phyloP scores from a whole-genome alignment of 495 filamentous ascomycete genomes.

The Massariosphaeria phaeospora region DNA sequence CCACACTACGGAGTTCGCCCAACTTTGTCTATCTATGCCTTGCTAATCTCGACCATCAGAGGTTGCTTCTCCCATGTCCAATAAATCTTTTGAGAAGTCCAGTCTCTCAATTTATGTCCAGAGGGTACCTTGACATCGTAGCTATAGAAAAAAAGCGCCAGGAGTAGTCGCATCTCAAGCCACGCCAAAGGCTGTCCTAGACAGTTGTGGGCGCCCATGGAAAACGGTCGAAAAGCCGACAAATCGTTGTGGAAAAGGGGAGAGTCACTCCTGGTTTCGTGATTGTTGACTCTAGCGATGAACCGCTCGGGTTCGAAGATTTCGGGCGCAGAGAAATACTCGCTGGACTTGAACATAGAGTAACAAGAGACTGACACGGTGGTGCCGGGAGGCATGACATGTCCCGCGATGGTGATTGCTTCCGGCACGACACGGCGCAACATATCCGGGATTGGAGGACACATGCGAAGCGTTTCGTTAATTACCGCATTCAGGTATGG shows the following conservation, averaged over 20 bases:
- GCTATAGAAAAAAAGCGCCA: slow-evolving; percentile 36
- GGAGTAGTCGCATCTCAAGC: slow-evolving; percentile 20
- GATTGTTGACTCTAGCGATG: slow-evolving; percentile 3
- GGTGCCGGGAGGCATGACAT: slow-evolving; percentile 11
- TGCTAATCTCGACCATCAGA: slow-evolving; percentile 16
- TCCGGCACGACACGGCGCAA: slow-evolving; percentile 10
- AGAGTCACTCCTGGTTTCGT: too few relatives aligned
- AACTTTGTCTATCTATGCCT: too few relatives aligned
- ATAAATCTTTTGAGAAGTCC: slow-evolving; percentile 23
- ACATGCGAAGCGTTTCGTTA: slow-evolving; percentile 20
- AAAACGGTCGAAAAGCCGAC: slow-evolving; percentile 20
- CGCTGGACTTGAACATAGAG: background rate
- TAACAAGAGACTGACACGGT: slow-evolving; percentile 33
- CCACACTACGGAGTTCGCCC: too few relatives aligned
- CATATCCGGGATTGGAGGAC: slow-evolving; percentile 18
- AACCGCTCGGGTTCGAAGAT: slow-evolving; percentile 3
- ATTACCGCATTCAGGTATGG: slow-evolving; percentile 28
- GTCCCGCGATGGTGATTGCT: slow-evolving; percentile 10
- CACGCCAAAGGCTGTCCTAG: slow-evolving; percentile 14
- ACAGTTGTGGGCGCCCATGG: slow-evolving; percentile 15
- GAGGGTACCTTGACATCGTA: slow-evolving; percentile 4
- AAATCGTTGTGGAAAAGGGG: background rate
- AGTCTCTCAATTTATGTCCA: slow-evolving; percentile 29
- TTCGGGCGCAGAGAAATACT: slow-evolving; percentile 4
- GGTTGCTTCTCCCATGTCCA: slow-evolving; percentile 25